A percentile compares a stretch with the other conserved stretches of the same genome.
phyloP scores from a whole-genome alignment of 2,329 filamentous ascomycete genomes.

The Botryotinia narcissicola region DNA sequence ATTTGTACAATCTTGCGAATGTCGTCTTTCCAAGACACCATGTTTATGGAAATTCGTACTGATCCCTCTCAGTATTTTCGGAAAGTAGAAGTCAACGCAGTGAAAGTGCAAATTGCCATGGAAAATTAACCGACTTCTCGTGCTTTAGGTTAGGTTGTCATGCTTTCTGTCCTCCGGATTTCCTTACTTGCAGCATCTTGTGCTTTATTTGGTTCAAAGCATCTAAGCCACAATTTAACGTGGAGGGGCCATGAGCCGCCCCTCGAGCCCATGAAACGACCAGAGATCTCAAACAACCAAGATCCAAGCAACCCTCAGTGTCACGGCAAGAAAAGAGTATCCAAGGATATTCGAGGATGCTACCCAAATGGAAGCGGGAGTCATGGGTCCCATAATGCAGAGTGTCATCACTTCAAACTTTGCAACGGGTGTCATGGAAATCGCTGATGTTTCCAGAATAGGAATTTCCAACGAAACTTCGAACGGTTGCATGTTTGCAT shows the following conservation, averaged over 20 bases:
- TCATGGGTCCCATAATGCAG: conserved; percentile 13
- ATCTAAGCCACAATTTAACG: conserved; percentile 14
- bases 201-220: conserved; percentile 10
- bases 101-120: conserved; percentile 2
- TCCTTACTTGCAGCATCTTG: conserved; percentile 15
- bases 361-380: conserved; percentile 18
- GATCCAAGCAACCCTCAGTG: conserved; percentile 14
- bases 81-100: neutral
- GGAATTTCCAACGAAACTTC: conserved; percentile 12
- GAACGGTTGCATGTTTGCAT: conserved; percentile 14
- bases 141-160: conserved; percentile 7
- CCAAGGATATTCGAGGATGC: conserved; percentile 10
- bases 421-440: conserved; percentile 20
- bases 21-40: conserved; percentile 18
- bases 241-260: conserved; percentile 5
- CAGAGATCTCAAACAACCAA: conserved; percentile 16
- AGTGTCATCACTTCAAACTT: conserved; percentile 20
- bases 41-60: neutral
- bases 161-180: conserved; percentile 16
- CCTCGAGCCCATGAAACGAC: conserved; percentile 14
- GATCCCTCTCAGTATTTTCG: neutral
- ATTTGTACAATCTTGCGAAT: conserved; percentile 17
- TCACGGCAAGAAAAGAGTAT: neutral
- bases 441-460: conserved; percentile 18
- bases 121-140: conserved; percentile 2